phyloP scores from a whole-genome alignment of 2,329 filamentous ascomycete species.

The Diplodia seriata region DNA sequence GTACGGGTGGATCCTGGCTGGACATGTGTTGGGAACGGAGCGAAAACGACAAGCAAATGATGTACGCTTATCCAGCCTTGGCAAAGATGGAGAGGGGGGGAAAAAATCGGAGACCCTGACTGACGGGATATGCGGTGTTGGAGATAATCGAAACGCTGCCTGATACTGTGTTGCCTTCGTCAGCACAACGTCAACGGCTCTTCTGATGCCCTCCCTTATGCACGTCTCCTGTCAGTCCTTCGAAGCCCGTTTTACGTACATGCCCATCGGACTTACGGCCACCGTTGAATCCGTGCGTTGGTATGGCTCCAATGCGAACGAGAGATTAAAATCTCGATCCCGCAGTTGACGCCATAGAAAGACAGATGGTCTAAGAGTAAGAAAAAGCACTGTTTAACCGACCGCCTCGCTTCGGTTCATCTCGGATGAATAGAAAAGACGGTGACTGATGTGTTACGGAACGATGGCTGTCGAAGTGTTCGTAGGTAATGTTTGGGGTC shows the following conservation, averaged over 20 bases:
- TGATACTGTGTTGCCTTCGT: background rate
- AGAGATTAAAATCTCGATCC: background rate
- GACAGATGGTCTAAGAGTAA: background rate
- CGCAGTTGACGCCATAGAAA: background rate
- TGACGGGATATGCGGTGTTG: background rate
- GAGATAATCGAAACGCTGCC: constrained; percentile 12
- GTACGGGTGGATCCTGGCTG: constrained; percentile 2
- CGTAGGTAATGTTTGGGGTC: background rate
- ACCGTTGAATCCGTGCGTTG: background rate
- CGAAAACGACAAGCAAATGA: constrained; percentile 5
- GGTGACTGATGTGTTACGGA: background rate
- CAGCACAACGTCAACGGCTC: background rate
- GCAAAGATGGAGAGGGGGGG: background rate
- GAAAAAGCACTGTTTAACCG: constrained; percentile 1
- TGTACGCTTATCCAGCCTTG: background rate
- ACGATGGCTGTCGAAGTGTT: background rate
- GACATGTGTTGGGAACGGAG: constrained; percentile 13
- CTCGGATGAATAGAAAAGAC: background rate
- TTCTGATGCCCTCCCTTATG: background rate
- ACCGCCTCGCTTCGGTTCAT: background rate
- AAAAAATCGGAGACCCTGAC: background rate
- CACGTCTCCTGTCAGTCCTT: background rate
- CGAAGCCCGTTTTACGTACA: no score
- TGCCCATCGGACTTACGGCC: background rate
- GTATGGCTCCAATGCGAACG: no score